Evolutionary conservation across 2,329 filamentous ascomycete species (phyloP).

Genomic region (Scedosporium apiospermum): DNA sequence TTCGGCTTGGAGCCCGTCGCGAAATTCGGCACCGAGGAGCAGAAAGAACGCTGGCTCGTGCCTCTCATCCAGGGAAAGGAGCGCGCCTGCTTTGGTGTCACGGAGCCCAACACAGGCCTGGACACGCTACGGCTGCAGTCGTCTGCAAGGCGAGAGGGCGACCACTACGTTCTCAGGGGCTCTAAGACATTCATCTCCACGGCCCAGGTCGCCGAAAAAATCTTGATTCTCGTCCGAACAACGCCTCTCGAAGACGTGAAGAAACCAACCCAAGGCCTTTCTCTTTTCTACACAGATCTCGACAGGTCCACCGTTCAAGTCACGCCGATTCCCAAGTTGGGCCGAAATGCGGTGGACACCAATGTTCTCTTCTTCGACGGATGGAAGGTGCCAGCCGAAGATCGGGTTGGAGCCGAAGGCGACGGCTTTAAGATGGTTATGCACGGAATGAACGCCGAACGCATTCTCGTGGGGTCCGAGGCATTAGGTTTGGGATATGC

Average conservation of each 20-base stretch:
- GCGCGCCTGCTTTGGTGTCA: conserved; percentile 73
- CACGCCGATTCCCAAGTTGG: conserved; percentile 75
- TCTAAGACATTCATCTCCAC: conserved; percentile 89
- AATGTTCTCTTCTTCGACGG: conserved; percentile 85
- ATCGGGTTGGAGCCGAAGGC: conserved; percentile 61
- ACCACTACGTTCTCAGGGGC: conserved; percentile 58
- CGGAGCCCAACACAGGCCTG: conserved; percentile 72
- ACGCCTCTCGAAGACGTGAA: conserved; percentile 56
- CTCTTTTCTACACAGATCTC: conserved; percentile 72
- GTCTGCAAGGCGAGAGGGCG: conserved; percentile 42
- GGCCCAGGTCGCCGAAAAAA: conserved; percentile 71
- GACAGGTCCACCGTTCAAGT: conserved; percentile 57
- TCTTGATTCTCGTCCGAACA: conserved; percentile 74
- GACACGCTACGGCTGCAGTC: conserved; percentile 67
- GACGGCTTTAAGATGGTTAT: conserved; percentile 72
- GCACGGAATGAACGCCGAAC: conserved; percentile 72
- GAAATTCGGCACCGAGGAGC: conserved; percentile 58
- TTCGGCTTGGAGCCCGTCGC: conserved; percentile 69
- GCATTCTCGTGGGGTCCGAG: conserved; percentile 68
- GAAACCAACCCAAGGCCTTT: conserved; percentile 66
- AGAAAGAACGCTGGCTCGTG: conserved; percentile 55
- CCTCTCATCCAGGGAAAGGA: conserved; percentile 63
- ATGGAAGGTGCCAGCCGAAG: conserved; percentile 54
- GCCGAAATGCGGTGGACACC: conserved; percentile 69
- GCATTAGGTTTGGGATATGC: conserved; percentile 73